A percentile compares a stretch with the other conserved stretches of the same genome.
phyloP scores from a whole-genome alignment of 2,329 filamentous ascomycete genomes.

The Alternaria ventricosa region DNA sequence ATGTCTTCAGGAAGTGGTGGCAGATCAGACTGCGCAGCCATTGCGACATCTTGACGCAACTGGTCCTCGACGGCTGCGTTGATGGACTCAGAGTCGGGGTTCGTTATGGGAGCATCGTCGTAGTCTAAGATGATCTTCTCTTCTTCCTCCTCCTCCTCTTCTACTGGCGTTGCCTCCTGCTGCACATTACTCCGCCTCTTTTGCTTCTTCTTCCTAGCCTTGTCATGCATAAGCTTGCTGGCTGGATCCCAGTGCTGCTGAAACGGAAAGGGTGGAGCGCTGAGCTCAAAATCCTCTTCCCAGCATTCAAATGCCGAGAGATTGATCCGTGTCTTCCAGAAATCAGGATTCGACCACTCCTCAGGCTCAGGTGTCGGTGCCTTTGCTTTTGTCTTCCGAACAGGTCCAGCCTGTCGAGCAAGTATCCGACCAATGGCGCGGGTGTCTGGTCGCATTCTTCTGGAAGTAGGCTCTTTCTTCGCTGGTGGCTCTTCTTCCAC shows the following conservation, averaged over 20 bases:
- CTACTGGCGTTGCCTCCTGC: slow-evolving; percentile 35
- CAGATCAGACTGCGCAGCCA: slow-evolving; percentile 63
- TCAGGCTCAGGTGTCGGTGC: slow-evolving; percentile 34
- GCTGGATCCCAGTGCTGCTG: slow-evolving; percentile 86
- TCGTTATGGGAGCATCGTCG: slow-evolving; percentile 32
- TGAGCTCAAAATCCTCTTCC: slow-evolving; percentile 63
- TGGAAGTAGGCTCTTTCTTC: slow-evolving; percentile 20
- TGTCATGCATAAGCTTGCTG: slow-evolving; percentile 64
- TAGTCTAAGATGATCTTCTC: slow-evolving; percentile 42
- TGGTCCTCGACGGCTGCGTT: slow-evolving; percentile 38
- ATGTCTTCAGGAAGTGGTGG: slow-evolving; percentile 67
- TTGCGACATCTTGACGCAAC: slow-evolving; percentile 53
- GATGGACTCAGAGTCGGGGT: slow-evolving; percentile 28
- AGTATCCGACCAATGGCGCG: slow-evolving; percentile 40
- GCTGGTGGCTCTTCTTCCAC: neutral
- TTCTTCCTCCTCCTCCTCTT: slow-evolving; percentile 50
- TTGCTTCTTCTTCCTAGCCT: slow-evolving; percentile 65
- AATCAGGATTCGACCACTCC: slow-evolving; percentile 58
- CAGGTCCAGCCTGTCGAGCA: slow-evolving; percentile 33
- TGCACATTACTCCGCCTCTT: slow-evolving; percentile 52
- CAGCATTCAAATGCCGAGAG: slow-evolving; percentile 85
- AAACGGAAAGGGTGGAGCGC: slow-evolving; percentile 86
- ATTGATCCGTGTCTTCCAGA: slow-evolving; percentile 76
- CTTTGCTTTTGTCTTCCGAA: slow-evolving; percentile 28
- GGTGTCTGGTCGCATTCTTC: slow-evolving; percentile 34